A percentile compares a stretch with the other conserved stretches of the same genome.
These are phyloP conservation scores for Amphicarpaea edgeworthii DNA, from an alignment of 306 rosid genomes.

Conservation along the genomic window DNA sequence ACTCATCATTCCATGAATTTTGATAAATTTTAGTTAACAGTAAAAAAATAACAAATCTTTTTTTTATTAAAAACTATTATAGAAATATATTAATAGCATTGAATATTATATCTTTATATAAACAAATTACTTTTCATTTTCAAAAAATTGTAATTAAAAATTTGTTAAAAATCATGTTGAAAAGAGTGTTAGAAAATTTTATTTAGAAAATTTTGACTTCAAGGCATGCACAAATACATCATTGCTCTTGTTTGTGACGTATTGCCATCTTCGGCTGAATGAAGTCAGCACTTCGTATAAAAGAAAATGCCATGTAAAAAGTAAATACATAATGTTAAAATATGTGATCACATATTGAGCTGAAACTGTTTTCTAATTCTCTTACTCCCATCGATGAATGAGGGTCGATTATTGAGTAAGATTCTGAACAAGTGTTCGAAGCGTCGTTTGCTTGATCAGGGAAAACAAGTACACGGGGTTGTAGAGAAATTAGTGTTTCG, in stretches of 20 bases:
- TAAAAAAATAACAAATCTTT: neutral
- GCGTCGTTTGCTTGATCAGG: constrained; percentile 52
- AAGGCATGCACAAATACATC: neutral
- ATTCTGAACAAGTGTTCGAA: constrained; percentile 58
- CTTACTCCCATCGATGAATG: constrained; percentile 57
- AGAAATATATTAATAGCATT: no score
- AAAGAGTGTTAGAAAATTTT: neutral
- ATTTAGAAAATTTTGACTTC: neutral
- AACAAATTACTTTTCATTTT: no score
- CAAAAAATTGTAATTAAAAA: neutral
- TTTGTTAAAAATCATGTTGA: neutral
- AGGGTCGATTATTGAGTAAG: constrained; percentile 46
- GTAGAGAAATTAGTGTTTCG: constrained; percentile 53
- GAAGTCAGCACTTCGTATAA: constrained; percentile 28
- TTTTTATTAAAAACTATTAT: no score
- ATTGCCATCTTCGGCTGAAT: neutral
- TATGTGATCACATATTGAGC: neutral
- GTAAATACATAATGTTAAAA: neutral
- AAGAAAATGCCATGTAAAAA: neutral
- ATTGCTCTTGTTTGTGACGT: constrained; percentile 23
- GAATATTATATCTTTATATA: no score
- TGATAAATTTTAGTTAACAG: neutral
- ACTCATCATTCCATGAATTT: neutral
- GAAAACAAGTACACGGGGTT: constrained; percentile 58
- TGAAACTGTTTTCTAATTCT: constrained; percentile 62